Conservation (phyloP, 2,329 filamentous ascomycete genomes). For the Ophiostoma perfectum region DNA sequence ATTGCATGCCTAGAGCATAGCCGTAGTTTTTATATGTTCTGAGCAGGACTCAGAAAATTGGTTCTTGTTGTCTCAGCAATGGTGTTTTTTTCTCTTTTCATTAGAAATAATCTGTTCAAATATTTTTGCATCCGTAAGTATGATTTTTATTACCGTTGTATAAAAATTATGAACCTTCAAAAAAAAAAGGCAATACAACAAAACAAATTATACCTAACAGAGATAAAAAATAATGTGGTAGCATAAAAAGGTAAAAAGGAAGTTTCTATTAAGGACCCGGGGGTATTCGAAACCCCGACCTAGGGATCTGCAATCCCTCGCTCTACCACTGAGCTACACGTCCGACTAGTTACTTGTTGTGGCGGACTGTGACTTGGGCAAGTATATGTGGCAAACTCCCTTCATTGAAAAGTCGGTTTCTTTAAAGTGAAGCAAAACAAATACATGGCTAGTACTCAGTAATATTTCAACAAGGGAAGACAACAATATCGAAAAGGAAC, state of each 20-base stretch:
- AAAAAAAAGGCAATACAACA: not conserved
- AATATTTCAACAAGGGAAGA: no score
- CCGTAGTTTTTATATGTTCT: not conserved
- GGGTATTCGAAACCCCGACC: constrained; percentile 23
- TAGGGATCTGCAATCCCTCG: constrained; percentile 25
- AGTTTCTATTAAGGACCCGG: constrained; percentile 17
- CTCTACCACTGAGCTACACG: constrained; percentile 23
- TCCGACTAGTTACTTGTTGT: constrained; percentile 13
- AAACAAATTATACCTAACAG: not conserved
- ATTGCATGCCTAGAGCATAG: not conserved
- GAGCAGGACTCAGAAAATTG: not conserved
- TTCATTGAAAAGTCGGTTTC: no score
- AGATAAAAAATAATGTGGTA: not conserved
- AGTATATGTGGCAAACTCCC: not conserved
- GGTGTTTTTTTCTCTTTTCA: no score
- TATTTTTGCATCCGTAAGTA: no score
- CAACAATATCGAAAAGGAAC: no score
- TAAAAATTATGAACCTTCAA: no score
- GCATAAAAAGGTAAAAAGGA: constrained; percentile 1
- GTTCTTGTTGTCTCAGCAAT: not conserved
- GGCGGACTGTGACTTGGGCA: not conserved
- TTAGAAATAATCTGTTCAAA: no score
- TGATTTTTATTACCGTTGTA: no score
- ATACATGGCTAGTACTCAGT: no score
- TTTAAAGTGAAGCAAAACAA: not conserved